phyloP scores from a whole-genome alignment of 2,329 filamentous ascomycete species.

The Albophoma yamanashiensis region DNA sequence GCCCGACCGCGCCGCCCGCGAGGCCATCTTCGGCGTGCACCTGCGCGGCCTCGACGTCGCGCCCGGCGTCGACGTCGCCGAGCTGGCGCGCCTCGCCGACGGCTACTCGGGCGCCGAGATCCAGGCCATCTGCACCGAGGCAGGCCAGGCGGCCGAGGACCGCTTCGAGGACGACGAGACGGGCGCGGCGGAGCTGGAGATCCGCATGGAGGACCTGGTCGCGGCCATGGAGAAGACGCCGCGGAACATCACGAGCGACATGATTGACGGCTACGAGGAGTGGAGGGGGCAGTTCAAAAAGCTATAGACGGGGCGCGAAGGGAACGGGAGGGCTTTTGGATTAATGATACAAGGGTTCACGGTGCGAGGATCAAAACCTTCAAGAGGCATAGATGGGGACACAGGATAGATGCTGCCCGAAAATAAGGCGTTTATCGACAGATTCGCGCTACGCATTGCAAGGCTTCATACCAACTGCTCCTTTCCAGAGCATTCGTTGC shows the following conservation, averaged over 20 bases:
- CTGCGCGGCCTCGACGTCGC: conserved; percentile 48
- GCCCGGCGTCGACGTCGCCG: conserved; percentile 52
- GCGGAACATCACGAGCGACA: conserved; percentile 47
- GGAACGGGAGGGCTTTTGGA: too few relatives aligned
- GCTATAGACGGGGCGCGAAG: conserved; percentile 3
- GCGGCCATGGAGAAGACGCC: conserved; percentile 34
- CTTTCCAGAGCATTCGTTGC: not conserved
- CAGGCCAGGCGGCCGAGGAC: conserved; percentile 31
- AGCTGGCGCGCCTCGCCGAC: conserved; percentile 54
- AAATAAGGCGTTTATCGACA: not conserved
- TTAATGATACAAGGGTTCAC: not conserved
- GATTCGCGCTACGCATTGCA: too few relatives aligned
- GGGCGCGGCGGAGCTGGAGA: conserved; percentile 17
- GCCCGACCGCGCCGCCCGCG: conserved; percentile 61
- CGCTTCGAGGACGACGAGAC: conserved; percentile 18
- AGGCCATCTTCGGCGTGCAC: conserved; percentile 65
- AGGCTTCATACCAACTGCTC: not conserved
- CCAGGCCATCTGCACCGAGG: conserved; percentile 37
- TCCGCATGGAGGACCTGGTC: conserved; percentile 32
- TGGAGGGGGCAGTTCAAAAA: conserved; percentile 36
- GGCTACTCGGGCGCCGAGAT: conserved; percentile 85
- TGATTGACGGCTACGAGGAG: conserved; percentile 47
- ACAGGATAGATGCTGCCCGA: not conserved
- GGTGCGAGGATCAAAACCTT: not conserved
- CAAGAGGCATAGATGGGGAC: not conserved